Evolutionary conservation across 1,139 yeast species (phyloP).

Genomic region (Kurtzmaniella quercitrusa): DNA sequence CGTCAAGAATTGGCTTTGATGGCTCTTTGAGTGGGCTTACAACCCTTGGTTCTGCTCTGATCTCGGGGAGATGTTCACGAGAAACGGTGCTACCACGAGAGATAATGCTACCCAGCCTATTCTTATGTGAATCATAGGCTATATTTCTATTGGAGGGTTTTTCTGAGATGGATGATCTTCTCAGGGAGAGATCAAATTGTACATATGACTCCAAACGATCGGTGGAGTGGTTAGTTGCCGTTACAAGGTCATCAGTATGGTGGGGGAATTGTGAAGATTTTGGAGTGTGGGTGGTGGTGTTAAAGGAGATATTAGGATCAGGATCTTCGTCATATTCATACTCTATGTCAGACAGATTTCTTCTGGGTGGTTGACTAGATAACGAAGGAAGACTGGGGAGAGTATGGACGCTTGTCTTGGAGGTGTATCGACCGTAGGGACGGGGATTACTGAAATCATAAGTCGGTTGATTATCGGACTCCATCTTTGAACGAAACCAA

Average conservation of each 20-base stretch:
- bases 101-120: neutral
- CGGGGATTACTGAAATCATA: slow-evolving; percentile 1
- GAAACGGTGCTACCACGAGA: neutral
- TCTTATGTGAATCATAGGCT: neutral
- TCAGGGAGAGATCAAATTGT: neutral
- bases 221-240: neutral
- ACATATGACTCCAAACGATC: neutral
- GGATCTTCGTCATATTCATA: neutral
- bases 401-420: neutral
- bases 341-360: neutral
- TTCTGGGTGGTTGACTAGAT: neutral
- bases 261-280: neutral
- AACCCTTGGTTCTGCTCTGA: neutral
- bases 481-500: neutral
- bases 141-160: neutral
- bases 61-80: neutral
- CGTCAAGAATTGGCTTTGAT: neutral
- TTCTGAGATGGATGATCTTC: neutral
- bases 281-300: no score
- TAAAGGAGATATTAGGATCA: neutral
- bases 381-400: slow-evolving; percentile 1
- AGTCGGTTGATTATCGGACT: neutral
- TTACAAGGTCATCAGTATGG: neutral
- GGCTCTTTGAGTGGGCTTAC: neutral
- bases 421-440: slow-evolving; percentile 2